Base-by-base conservation (phyloP, 345 rosid genomes). In the Corchorus olitorius region DNA sequence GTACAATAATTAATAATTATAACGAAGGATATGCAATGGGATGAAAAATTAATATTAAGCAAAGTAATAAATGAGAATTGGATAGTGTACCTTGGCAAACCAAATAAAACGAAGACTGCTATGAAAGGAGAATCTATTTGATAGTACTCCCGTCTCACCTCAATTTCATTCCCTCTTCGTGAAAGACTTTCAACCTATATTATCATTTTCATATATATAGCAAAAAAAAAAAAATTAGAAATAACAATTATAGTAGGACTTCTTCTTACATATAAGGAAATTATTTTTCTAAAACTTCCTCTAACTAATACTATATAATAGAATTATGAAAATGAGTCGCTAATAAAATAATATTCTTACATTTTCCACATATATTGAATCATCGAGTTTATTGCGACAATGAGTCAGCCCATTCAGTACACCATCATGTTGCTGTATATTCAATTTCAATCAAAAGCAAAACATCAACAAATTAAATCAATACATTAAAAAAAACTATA, bases 21-120 rank as follows among this genome's bases (percentile, higher is more conserved):
- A 27, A 27, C 27, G 27, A 27, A 27, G 27, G 27, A 27, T 27
- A 27, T 27, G 27, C 1, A 27, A 27, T 27, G 27, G 27, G 27
- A 27, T 27, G 27, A 27, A 27, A 27, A 27, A 27, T 27, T 27
- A 27, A 27, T 39, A 60, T 6, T 4, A 60, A 33, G 37, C 65
- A 27, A 27, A 49, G 15, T 49, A 13, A 39, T 39, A 4, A 2
- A 39, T 39, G 4, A 2, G 43, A 50, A 50, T 13, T 50, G 14
- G 67, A 63, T 27, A 5, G 27, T n/a, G 52, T 68, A 68, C 67
- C 16, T 46, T 7, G 79, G 74, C 66, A 68, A 67, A 48, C 79
- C 74, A 76, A 48, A 67, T 12, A 45, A 59, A 58, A 68, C 17
- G 5, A 17, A n/a, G 14, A 67, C n/a, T 46, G 33, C 34, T 10